A percentile compares a stretch with the other conserved stretches of the same genome.
Conservation (phyloP, 176 grass and related monocot genomes). For the Juncus effusus region DNA sequence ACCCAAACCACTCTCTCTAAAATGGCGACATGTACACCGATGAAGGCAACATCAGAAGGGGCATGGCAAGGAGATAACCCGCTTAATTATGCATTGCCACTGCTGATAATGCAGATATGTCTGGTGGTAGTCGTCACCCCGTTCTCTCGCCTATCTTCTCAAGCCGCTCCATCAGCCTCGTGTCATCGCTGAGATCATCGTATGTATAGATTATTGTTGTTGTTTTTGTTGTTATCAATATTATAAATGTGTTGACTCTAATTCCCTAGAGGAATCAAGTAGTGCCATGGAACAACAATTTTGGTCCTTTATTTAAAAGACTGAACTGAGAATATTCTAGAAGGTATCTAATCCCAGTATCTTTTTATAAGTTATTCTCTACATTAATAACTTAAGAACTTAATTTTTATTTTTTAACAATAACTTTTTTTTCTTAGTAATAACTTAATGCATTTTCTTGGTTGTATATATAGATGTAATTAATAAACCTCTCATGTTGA, state of each 20-base stretch:
- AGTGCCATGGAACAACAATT: background rate
- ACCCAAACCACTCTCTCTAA: no score
- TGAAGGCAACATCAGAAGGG: slow-evolving; percentile 13
- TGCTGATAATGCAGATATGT: slow-evolving; percentile 20
- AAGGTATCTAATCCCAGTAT: background rate
- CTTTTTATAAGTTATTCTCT: background rate
- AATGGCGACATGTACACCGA: background rate
- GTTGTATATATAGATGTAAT: no score
- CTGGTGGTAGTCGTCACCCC: slow-evolving; percentile 20
- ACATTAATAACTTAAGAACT: no score
- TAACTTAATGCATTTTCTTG: no score
- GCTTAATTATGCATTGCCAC: slow-evolving; percentile 14
- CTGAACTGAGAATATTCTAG: background rate
- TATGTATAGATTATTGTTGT: background rate
- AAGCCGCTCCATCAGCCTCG: slow-evolving; percentile 19
- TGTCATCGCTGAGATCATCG: slow-evolving; percentile 24
- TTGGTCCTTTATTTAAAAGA: background rate
- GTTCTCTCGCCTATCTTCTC: slow-evolving; percentile 8
- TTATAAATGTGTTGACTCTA: background rate
- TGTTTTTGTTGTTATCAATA: background rate
- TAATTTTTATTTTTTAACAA: no score
- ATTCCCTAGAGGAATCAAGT: background rate
- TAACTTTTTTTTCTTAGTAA: no score
- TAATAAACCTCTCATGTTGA: no score
- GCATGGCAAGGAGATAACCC: slow-evolving; percentile 25